A percentile compares a stretch with the other conserved stretches of the same genome.
Conservation (phyloP, 108 stramenopile genomes). For the Stephanodiscus triporus region DNA sequence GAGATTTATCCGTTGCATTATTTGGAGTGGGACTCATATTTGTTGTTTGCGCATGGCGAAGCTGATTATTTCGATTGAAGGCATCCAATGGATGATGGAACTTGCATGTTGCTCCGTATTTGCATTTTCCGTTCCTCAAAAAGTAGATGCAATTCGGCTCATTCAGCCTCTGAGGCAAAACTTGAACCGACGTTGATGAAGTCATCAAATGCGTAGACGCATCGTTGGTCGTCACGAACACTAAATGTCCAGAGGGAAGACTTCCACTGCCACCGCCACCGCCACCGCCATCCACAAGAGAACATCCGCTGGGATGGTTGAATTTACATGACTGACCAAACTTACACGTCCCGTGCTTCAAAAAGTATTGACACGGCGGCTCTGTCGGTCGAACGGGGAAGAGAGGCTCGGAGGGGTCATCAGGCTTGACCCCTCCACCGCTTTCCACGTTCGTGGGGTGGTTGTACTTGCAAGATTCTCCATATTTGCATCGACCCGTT, state of each 20-base stretch:
- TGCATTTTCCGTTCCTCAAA: conserved; percentile 87
- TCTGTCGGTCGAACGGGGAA: conserved; percentile 88
- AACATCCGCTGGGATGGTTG: conserved; percentile 75
- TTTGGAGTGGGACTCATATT: background rate
- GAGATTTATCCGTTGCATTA: conserved; percentile 8
- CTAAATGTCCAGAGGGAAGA: conserved; percentile 40
- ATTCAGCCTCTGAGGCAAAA: conserved; percentile 80
- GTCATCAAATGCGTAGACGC: conserved; percentile 15
- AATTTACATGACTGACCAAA: conserved; percentile 93
- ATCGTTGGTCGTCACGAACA: conserved; percentile 37
- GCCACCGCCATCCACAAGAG: conserved; percentile 14
- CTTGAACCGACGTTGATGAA: conserved; percentile 34
- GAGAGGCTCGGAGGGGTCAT: conserved; percentile 77
- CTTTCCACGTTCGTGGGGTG: conserved; percentile 88
- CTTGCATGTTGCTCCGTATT: conserved; percentile 90
- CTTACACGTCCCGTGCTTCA: conserved; percentile 94
- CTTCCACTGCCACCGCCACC: conserved; percentile 30
- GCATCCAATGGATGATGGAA: conserved; percentile 87
- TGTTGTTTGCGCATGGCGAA: conserved; percentile 16
- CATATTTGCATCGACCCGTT: conserved; percentile 92
- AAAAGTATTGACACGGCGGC: conserved; percentile 87
- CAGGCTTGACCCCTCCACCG: conserved; percentile 84
- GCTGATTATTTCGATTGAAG: conserved; percentile 34
- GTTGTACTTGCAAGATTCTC: conserved; percentile 90
- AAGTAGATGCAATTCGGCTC: conserved; percentile 92